Conservation (phyloP, 1,139 yeast species). For the Arxiozyma bovina region DNA sequence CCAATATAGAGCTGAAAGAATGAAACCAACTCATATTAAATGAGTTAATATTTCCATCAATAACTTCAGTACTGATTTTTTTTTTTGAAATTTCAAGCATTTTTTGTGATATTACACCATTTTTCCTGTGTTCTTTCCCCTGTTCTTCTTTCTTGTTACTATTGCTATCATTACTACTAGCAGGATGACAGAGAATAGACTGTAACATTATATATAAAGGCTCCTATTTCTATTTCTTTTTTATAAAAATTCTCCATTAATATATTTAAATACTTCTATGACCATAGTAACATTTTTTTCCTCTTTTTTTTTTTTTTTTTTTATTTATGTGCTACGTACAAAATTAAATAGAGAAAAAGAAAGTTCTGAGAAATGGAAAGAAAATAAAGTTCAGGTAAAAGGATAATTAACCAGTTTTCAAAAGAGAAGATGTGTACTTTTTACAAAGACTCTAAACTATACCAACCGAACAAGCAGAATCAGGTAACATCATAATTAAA, state of each 20-base stretch:
- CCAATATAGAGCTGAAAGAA: no score
- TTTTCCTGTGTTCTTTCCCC: background rate
- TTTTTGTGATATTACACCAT: background rate
- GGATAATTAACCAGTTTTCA: background rate
- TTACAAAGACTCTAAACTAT: no score
- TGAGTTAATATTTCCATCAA: no score
- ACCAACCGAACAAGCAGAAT: no score
- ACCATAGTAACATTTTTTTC: background rate
- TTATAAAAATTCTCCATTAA: background rate
- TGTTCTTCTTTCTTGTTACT: background rate
- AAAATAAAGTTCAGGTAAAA: no score
- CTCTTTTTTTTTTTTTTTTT: no score
- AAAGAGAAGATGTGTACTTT: background rate
- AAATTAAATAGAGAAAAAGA: no score
- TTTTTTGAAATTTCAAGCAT: no score
- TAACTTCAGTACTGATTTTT: no score
- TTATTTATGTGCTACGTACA: no score
- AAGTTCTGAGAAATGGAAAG: no score
- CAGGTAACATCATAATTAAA: constrained; percentile 23
- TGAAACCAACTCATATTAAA: no score
- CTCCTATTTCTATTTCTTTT: background rate
- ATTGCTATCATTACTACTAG: background rate
- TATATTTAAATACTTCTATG: background rate
- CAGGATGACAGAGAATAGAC: background rate
- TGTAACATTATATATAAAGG: background rate